These are phyloP conservation scores for Artemisia annua DNA, from an alignment of 129 eudicot species.

Conservation along the genomic window DNA sequence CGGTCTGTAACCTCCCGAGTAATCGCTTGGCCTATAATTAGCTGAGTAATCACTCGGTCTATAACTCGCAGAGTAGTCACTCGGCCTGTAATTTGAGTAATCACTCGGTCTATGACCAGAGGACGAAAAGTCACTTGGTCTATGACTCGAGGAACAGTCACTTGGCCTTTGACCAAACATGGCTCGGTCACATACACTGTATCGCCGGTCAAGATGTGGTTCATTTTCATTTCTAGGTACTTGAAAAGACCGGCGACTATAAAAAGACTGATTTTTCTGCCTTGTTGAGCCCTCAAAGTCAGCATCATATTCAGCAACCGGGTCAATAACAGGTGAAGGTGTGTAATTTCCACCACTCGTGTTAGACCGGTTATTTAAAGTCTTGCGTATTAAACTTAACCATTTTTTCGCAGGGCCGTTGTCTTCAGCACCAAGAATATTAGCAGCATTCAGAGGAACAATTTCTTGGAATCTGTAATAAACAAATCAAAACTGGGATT, in stretches of 20 bases:
- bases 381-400: slow-evolving; percentile 61
- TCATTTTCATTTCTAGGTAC: slow-evolving; percentile 65
- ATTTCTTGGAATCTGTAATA: slow-evolving; percentile 77
- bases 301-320: slow-evolving; percentile 74
- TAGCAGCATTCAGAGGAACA: slow-evolving; percentile 91
- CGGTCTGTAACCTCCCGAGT: slow-evolving; percentile 48
- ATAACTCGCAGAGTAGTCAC: slow-evolving; percentile 53
- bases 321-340: slow-evolving; percentile 83
- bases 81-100: slow-evolving; percentile 56
- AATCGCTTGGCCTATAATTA: slow-evolving; percentile 62
- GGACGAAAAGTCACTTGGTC: slow-evolving; percentile 61
- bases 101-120: slow-evolving; percentile 69
- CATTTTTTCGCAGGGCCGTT: slow-evolving; percentile 93
- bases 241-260: slow-evolving; percentile 78
- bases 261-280: slow-evolving; percentile 51
- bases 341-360: slow-evolving; percentile 59
- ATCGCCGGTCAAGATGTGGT: slow-evolving; percentile 70
- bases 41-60: slow-evolving; percentile 54
- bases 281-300: slow-evolving; percentile 87
- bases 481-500: background rate
- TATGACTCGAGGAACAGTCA: slow-evolving; percentile 53
- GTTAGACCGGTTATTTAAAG: slow-evolving; percentile 66
- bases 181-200: slow-evolving; percentile 85
- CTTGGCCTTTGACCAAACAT: slow-evolving; percentile 83
- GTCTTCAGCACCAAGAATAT: slow-evolving; percentile 89